Percentiles rank a stretch among this genome's conserved stretches.
Evolutionary conservation across 352 stramenopile species (phyloP).

Genomic region (Peronospora tabacina): DNA sequence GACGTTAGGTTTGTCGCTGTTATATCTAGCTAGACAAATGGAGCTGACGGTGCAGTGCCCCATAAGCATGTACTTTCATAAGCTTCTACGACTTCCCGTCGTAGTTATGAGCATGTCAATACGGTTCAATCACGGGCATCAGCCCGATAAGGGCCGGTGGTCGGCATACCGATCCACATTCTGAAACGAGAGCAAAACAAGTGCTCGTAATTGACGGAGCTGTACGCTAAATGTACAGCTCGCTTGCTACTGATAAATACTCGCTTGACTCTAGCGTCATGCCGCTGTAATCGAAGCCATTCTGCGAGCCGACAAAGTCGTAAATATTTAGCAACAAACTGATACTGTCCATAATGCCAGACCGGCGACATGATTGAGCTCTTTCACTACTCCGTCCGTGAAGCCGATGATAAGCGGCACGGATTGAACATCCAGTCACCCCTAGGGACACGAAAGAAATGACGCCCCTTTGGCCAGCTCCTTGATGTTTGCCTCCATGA

Average conservation of each 20-base stretch:
- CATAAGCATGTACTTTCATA: conserved; percentile 84
- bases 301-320: conserved; percentile 86
- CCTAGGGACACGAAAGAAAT: conserved; percentile 28
- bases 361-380: conserved; percentile 81
- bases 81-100: conserved; percentile 94
- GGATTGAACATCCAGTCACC: conserved; percentile 92
- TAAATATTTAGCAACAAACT: conserved; percentile 89
- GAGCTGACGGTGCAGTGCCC: background rate
- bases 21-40: no score
- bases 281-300: conserved; percentile 93
- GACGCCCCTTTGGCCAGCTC: conserved; percentile 38
- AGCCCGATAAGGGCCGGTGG: conserved; percentile 85
- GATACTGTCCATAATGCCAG: conserved; percentile 81
- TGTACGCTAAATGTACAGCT: conserved; percentile 52
- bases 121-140: conserved; percentile 90
- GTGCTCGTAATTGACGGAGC: conserved; percentile 85
- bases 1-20: no score
- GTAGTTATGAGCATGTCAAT: conserved; percentile 88
- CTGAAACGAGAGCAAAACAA: conserved; percentile 82
- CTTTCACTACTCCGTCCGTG: conserved; percentile 87
- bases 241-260: conserved; percentile 8
- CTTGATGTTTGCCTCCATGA: conserved; percentile 87
- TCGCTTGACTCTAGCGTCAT: conserved; percentile 36
- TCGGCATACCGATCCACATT: conserved; percentile 75
- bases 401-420: conserved; percentile 89